phyloP scores from a whole-genome alignment of 2,329 filamentous ascomycete species.

The Fusarium sp. region DNA sequence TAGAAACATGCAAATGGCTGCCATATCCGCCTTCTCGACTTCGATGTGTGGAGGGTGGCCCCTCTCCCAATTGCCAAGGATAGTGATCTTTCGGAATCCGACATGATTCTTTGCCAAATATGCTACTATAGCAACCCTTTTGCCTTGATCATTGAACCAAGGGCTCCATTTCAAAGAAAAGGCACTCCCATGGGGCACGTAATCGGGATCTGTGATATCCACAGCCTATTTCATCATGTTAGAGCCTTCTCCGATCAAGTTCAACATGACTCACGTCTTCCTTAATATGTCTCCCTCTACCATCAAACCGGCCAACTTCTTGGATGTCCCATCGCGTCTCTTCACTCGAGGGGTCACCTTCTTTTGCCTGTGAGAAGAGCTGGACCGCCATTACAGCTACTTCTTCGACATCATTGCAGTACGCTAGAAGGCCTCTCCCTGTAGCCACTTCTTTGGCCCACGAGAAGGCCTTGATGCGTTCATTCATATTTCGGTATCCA shows the following conservation, averaged over 20 bases:
- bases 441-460: constrained; percentile 58
- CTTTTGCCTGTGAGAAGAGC: constrained; percentile 41
- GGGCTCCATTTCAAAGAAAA: constrained; percentile 64
- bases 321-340: constrained; percentile 58
- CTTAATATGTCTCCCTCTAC: constrained; percentile 54
- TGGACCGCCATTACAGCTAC: constrained; percentile 61
- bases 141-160: constrained; percentile 52
- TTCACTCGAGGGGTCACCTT: constrained; percentile 24
- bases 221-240: constrained; percentile 34
- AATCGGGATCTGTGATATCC: constrained; percentile 57
- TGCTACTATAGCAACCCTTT: constrained; percentile 55
- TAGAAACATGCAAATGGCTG: constrained; percentile 60
- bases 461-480: constrained; percentile 59
- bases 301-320: constrained; percentile 60
- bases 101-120: constrained; percentile 62
- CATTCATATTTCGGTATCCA: constrained; percentile 49
- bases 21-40: constrained; percentile 52
- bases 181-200: constrained; percentile 55
- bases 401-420: constrained; percentile 59
- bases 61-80: constrained; percentile 48
- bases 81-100: constrained; percentile 61
- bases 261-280: constrained; percentile 35
- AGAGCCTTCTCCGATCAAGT: background rate
- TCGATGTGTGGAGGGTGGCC: constrained; percentile 49
- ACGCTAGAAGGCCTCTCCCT: constrained; percentile 58